Evolutionary conservation across 768 basidiomycete genomes (phyloP), one percentile per base, ranked within the genome.

Genomic region (Trametes maxima): DNA sequence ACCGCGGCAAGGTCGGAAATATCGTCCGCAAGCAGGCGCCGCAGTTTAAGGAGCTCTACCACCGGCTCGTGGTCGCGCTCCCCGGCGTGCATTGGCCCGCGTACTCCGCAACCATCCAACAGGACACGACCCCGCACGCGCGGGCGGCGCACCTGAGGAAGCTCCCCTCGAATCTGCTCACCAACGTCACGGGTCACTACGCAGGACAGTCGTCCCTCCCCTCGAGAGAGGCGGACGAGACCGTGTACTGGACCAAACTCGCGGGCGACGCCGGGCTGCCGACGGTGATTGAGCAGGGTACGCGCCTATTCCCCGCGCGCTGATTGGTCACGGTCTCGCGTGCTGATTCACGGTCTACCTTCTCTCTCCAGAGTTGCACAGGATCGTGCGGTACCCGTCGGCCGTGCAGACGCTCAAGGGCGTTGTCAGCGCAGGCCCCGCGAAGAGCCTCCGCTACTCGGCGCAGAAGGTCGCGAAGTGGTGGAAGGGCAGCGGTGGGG

Each of bases 1-100:
- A 98, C 76, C 88, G 95, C 28, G 80, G 85, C 62, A 99, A 99
- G 77, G 89, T 99, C n/a, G 78, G 78, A 48, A 98, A 98, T 74
- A 98, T 99, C 67, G 95, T 98, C 43, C 78, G 80, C 57, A 86
- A 85, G 52, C 93, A 97, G 76, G 79, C 81, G 17, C 81, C 82
- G 17, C 92, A 95, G 73, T 98, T 98, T 76, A 84, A 85, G 59
- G 90, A 91, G 70, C 77, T 98, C 59, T 98, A 98, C 78, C 85
- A 87, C 71, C 83, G 87, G 25, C 78, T 92, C 14, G 89, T 88
- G 3, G 82, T 85, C 25, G 92, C 88, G 0, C 75, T 94, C 1
- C 92, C 92, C 14, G 92, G 92, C 19, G 88, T 93, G 16, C 81
- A 86, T 70, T 94, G 92, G 92, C 77, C 78, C 5, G 68, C 73